phyloP scores from a whole-genome alignment of 2,329 filamentous ascomycete genomes.

The Boeremia exigua region DNA sequence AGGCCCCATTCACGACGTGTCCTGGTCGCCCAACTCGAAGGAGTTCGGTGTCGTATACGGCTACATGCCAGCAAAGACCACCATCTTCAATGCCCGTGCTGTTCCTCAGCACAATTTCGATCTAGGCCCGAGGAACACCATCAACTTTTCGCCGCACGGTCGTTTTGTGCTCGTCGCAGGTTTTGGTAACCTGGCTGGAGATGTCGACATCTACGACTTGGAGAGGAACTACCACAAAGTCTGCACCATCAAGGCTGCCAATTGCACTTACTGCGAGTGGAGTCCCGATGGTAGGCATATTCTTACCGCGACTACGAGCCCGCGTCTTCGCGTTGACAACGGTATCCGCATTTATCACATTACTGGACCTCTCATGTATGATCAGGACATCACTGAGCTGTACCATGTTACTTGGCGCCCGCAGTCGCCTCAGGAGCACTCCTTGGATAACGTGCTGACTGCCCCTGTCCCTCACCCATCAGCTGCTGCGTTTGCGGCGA shows the following conservation, averaged over 20 bases:
- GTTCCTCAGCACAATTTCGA: constrained; percentile 84
- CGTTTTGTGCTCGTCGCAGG: constrained; percentile 93
- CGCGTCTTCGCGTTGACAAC: constrained; percentile 93
- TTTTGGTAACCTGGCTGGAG: constrained; percentile 95
- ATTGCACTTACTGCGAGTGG: constrained; percentile 96
- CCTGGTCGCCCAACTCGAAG: constrained; percentile 97
- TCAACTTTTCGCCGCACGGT: constrained; percentile 90
- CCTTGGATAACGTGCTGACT: constrained; percentile 73
- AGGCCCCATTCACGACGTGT: constrained; percentile 95
- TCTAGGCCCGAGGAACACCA: constrained; percentile 89
- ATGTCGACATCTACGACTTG: constrained; percentile 97
- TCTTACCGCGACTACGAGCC: constrained; percentile 96
- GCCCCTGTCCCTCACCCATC: constrained; percentile 82
- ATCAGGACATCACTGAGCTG: constrained; percentile 91
- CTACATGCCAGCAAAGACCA: constrained; percentile 99
- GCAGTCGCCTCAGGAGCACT: constrained; percentile 65
- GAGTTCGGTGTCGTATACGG: constrained; percentile 98
- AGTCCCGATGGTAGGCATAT: constrained; percentile 95
- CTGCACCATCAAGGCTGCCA: constrained; percentile 91
- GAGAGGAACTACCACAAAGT: constrained; percentile 94
- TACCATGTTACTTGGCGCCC: constrained; percentile 90
- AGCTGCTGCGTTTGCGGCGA: constrained; percentile 79
- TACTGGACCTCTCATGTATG: constrained; percentile 87
- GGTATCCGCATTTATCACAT: constrained; percentile 96
- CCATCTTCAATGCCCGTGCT: constrained; percentile 92